phyloP scores from a whole-genome alignment of 805 yeast genomes.

The Teunomyces pallodes region DNA sequence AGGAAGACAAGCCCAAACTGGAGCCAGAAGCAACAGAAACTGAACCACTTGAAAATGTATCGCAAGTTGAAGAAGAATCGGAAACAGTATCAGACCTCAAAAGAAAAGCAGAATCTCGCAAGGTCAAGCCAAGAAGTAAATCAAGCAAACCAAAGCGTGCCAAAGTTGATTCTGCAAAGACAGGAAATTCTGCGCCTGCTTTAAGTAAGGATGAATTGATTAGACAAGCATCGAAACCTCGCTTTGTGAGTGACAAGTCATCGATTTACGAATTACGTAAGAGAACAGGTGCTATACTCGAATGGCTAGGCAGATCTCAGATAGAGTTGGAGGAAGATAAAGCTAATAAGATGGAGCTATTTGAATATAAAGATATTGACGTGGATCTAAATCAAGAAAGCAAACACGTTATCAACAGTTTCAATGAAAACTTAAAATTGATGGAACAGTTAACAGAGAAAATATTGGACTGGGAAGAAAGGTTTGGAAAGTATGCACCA shows the following conservation, averaged over 20 bases:
- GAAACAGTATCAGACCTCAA: background rate
- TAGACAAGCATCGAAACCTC: constrained; percentile 76
- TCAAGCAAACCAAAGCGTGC: constrained; percentile 1
- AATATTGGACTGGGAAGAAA: constrained; percentile 76
- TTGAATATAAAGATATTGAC: constrained; percentile 36
- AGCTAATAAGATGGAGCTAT: constrained; percentile 49
- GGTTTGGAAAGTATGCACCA: constrained; percentile 54
- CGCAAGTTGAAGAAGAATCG: constrained; percentile 5
- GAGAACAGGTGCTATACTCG: constrained; percentile 85
- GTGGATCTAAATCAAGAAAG: constrained; percentile 22
- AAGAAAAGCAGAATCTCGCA: constrained; percentile 8
- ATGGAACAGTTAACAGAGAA: constrained; percentile 75
- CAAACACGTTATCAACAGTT: constrained; percentile 37
- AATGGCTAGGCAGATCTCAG: constrained; percentile 86
- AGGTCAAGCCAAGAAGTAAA: background rate
- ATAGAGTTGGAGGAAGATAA: constrained; percentile 76
- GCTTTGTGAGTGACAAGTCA: constrained; percentile 74
- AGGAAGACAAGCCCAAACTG: background rate
- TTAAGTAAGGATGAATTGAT: constrained; percentile 45
- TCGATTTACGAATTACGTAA: constrained; percentile 81
- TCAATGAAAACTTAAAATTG: constrained; percentile 56
- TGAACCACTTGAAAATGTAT: background rate
- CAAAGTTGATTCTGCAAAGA: background rate
- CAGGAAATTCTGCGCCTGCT: constrained; percentile 6
- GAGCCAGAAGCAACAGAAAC: background rate